Percentiles rank a stretch among this genome's conserved stretches.
Evolutionary conservation across 768 basidiomycete species (phyloP).

Genomic region (Tulasnella sp.): DNA sequence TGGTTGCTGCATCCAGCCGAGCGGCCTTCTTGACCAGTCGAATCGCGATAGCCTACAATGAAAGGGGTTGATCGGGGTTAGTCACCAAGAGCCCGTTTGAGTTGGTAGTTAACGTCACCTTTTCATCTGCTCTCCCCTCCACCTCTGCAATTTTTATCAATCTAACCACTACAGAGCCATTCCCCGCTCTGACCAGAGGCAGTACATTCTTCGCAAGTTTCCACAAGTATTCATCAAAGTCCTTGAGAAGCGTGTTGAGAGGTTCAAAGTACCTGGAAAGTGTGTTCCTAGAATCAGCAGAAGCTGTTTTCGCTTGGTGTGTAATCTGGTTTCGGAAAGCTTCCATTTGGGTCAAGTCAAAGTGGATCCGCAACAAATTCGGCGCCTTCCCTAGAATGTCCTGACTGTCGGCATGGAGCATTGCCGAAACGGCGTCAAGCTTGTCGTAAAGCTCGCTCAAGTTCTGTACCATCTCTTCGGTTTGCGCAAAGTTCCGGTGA

Average conservation of each 20-base stretch:
- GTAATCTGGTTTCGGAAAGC: slow-evolving; percentile 88
- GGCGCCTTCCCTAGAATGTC: slow-evolving; percentile 78
- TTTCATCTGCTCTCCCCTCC: slow-evolving; percentile 89
- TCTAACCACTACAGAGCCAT: slow-evolving; percentile 79
- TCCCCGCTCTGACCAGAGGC: slow-evolving; percentile 61
- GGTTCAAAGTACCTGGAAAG: slow-evolving; percentile 73
- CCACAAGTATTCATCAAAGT: slow-evolving; percentile 77
- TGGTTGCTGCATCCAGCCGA: slow-evolving; percentile 82
- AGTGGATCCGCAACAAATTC: slow-evolving; percentile 82
- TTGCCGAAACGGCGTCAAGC: slow-evolving; percentile 61
- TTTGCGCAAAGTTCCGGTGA: slow-evolving; percentile 87
- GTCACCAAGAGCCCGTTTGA: background rate
- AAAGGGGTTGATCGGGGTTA: slow-evolving; percentile 4
- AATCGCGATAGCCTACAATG: slow-evolving; percentile 71
- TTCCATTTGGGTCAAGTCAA: slow-evolving; percentile 83
- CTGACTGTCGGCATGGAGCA: slow-evolving; percentile 60
- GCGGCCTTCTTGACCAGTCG: slow-evolving; percentile 89
- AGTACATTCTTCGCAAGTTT: slow-evolving; percentile 66
- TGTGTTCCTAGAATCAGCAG: slow-evolving; percentile 50
- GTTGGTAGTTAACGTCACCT: slow-evolving; percentile 36
- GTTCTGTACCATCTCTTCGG: slow-evolving; percentile 90
- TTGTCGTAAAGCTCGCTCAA: slow-evolving; percentile 83
- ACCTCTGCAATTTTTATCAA: slow-evolving; percentile 87
- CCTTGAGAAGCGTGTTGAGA: slow-evolving; percentile 60
- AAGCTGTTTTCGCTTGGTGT: slow-evolving; percentile 81